phyloP scores from a whole-genome alignment of 208 protist genomes.

The Crithidia fasciculata region DNA sequence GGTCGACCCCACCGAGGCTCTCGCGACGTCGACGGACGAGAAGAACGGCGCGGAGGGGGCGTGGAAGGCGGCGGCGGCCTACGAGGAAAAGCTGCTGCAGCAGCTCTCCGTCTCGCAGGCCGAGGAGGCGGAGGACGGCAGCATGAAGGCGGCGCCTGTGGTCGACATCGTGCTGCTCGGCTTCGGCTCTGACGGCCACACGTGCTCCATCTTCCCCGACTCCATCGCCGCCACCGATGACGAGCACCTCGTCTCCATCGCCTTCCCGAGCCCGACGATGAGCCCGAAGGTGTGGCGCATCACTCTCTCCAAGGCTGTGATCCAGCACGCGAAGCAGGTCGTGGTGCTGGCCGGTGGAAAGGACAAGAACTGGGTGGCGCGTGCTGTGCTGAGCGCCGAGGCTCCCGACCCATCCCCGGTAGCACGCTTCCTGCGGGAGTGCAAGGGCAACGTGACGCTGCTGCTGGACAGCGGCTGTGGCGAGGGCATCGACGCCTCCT shows the following conservation, averaged over 20 bases:
- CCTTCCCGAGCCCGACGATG: constrained; percentile 79
- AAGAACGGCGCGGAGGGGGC: constrained; percentile 43
- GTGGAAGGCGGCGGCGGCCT: constrained; percentile 42
- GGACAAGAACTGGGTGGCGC: constrained; percentile 78
- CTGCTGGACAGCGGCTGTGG: constrained; percentile 47
- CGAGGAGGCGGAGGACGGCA: constrained; percentile 4
- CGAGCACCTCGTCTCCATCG: constrained; percentile 44
- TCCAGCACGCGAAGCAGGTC: constrained; percentile 68
- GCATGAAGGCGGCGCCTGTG: constrained; percentile 35
- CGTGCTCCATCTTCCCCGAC: constrained; percentile 82
- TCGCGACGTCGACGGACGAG: constrained; percentile 36
- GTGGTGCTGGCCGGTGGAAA: constrained; percentile 69
- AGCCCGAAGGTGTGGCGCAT: constrained; percentile 83
- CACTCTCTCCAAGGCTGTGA: constrained; percentile 69
- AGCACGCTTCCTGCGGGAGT: constrained; percentile 68
- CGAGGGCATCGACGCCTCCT: constrained; percentile 17
- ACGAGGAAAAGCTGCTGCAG: constrained; percentile 35
- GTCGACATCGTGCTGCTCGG: constrained; percentile 84
- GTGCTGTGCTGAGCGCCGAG: constrained; percentile 47
- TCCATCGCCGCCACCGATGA: constrained; percentile 54
- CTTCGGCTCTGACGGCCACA: constrained; percentile 84
- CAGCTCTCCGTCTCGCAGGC: constrained; percentile 10
- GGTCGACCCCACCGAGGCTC: constrained; percentile 42
- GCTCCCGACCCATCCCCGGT: constrained; percentile 36
- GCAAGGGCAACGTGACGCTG: constrained; percentile 67